phyloP scores from a whole-genome alignment of 2,329 filamentous ascomycete species.

The Rachicladosporium sp. region DNA sequence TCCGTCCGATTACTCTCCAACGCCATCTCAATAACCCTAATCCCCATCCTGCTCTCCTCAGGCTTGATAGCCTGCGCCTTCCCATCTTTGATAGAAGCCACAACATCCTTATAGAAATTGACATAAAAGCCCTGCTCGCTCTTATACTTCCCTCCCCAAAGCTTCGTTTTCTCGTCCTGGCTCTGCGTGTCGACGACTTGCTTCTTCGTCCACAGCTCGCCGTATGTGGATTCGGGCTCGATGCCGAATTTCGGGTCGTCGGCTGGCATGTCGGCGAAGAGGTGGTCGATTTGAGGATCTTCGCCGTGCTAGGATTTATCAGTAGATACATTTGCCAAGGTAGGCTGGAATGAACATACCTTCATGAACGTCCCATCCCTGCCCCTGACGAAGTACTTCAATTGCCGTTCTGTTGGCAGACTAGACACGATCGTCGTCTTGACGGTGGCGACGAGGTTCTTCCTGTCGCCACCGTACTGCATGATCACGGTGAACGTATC shows the following conservation, averaged over 20 bases:
- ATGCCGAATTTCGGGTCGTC: slow-evolving; percentile 22
- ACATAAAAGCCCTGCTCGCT: slow-evolving; percentile 29
- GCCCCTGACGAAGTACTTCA: slow-evolving; percentile 24
- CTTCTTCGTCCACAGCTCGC: slow-evolving; percentile 27
- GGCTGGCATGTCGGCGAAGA: slow-evolving; percentile 19
- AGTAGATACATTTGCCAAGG: too few relatives aligned
- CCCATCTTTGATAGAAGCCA: slow-evolving; percentile 28
- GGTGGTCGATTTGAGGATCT: slow-evolving; percentile 26
- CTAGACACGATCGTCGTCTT: slow-evolving; percentile 22
- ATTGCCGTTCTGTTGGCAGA: slow-evolving; percentile 20
- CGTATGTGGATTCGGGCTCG: slow-evolving; percentile 26
- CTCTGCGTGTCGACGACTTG: slow-evolving; percentile 20
- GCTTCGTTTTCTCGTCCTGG: slow-evolving; percentile 13
- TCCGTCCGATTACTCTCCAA: slow-evolving; percentile 27
- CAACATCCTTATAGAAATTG: slow-evolving; percentile 31
- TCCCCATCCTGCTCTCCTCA: slow-evolving; percentile 26
- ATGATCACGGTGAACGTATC: slow-evolving; percentile 27
- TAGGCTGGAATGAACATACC: too few relatives aligned
- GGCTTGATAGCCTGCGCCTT: slow-evolving; percentile 29
- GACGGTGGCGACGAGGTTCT: slow-evolving; percentile 22
- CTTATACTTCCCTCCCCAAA: slow-evolving; percentile 28
- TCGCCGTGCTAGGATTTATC: slow-evolving; percentile 11
- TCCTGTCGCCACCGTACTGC: slow-evolving; percentile 23
- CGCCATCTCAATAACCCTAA: slow-evolving; percentile 32
- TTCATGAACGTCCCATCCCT: slow-evolving; percentile 29